phyloP scores from a whole-genome alignment of 83 land plant genomes.

The Isoetes engelmannii region DNA sequence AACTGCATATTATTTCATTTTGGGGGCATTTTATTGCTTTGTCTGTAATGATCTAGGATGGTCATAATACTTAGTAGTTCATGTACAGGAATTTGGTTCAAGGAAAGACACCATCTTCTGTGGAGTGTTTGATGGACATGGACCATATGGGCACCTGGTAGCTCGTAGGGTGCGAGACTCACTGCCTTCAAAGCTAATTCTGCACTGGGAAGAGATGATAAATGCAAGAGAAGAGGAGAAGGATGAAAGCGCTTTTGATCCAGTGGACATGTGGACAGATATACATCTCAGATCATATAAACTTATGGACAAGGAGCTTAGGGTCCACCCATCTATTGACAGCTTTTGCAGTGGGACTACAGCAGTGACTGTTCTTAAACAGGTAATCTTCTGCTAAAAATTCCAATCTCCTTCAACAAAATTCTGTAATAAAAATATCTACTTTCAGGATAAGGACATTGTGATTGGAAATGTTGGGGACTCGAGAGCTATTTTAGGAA shows the following conservation, averaged over 20 bases:
- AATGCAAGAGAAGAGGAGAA: slow-evolving; percentile 33
- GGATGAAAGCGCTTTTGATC: slow-evolving; percentile 37
- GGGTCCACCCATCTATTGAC: slow-evolving; percentile 51
- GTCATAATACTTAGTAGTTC: slow-evolving; percentile 3
- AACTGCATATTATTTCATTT: slow-evolving; percentile 5
- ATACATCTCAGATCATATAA: slow-evolving; percentile 61
- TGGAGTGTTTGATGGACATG: slow-evolving; percentile 95
- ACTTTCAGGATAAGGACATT: slow-evolving; percentile 45
- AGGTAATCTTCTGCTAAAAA: slow-evolving; percentile 44
- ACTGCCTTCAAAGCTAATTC: slow-evolving; percentile 41
- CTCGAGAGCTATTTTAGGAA: slow-evolving; percentile 57
- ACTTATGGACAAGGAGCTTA: slow-evolving; percentile 72
- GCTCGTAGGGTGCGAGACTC: slow-evolving; percentile 69
- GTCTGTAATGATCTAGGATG: neutral
- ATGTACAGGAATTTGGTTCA: slow-evolving; percentile 42
- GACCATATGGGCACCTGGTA: slow-evolving; percentile 78
- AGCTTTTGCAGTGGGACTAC: slow-evolving; percentile 91
- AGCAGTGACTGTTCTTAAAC: slow-evolving; percentile 77
- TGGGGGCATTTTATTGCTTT: neutral
- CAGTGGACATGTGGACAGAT: slow-evolving; percentile 42
- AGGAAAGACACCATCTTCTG: slow-evolving; percentile 68
- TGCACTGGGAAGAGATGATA: slow-evolving; percentile 42
- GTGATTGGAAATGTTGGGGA: slow-evolving; percentile 61
- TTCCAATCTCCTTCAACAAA: slow-evolving; percentile 20
- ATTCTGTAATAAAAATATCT: neutral